These are phyloP conservation scores for Streptanthus diversifolius DNA, from an alignment of 345 rosid species.

Conservation along the genomic window DNA sequence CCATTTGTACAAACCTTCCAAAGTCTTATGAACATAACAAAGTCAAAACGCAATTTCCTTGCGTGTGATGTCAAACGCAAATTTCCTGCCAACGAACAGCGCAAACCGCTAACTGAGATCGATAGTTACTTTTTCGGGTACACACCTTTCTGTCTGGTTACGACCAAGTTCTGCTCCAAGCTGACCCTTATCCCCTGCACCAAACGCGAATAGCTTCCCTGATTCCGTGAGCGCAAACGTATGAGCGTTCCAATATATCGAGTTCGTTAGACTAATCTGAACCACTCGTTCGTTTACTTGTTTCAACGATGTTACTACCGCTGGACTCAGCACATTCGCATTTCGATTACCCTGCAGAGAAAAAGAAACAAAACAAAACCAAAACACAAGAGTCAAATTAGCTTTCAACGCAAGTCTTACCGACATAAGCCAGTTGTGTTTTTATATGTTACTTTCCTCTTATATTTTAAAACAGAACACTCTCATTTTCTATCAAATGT, in stretches of 20 bases:
- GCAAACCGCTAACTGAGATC: conserved; percentile 52
- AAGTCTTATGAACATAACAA: conserved; percentile 22
- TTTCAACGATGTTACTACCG: conserved; percentile 71
- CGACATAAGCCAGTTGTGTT: not conserved
- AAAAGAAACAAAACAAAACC: not conserved
- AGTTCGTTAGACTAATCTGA: conserved; percentile 89
- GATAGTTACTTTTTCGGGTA: conserved; percentile 65
- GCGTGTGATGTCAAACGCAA: conserved; percentile 8
- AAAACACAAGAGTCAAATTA: not conserved
- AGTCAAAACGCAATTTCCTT: conserved; percentile 5
- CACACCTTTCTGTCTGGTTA: conserved; percentile 73
- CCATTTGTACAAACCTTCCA: conserved; percentile 28
- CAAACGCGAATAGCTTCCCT: conserved; percentile 85
- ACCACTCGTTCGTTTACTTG: conserved; percentile 68
- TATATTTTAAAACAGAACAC: not conserved
- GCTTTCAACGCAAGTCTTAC: not conserved
- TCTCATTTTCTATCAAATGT: not conserved
- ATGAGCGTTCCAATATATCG: conserved; percentile 92
- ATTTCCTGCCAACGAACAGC: conserved; percentile 1
- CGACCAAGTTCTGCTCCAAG: conserved; percentile 71
- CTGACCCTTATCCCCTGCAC: conserved; percentile 98
- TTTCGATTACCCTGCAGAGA: conserved; percentile 54
- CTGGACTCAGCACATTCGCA: conserved; percentile 73
- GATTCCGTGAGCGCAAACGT: conserved; percentile 88
- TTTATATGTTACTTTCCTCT: not conserved